Conservation (phyloP, 441 rosid genomes). For the Dalechampia spathulata region DNA sequence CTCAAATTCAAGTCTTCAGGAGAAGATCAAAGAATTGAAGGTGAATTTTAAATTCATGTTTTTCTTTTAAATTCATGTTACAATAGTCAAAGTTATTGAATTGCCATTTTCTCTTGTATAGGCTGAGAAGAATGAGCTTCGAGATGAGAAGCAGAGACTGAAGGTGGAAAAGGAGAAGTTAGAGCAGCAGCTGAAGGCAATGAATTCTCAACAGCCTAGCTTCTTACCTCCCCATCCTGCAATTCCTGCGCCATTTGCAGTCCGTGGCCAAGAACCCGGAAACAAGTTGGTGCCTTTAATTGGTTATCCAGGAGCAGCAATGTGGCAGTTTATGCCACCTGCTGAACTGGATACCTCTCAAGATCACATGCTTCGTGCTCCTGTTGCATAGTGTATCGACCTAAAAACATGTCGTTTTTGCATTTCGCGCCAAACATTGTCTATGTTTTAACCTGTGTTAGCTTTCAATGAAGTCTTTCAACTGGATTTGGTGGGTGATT, state of each 20-base stretch:
- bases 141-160: slow-evolving; percentile 94
- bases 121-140: slow-evolving; percentile 94
- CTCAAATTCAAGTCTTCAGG: slow-evolving; percentile 80
- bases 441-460: slow-evolving; percentile 26
- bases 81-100: background rate
- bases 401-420: slow-evolving; percentile 25
- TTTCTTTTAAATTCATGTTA: background rate
- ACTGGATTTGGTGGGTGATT: slow-evolving; percentile 39
- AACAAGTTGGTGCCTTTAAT: slow-evolving; percentile 91
- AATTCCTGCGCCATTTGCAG: slow-evolving; percentile 70
- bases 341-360: slow-evolving; percentile 94
- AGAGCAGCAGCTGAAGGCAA: slow-evolving; percentile 69
- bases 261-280: slow-evolving; percentile 79
- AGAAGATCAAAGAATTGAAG: slow-evolving; percentile 89
- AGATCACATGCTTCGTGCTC: slow-evolving; percentile 97
- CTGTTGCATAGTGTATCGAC: slow-evolving; percentile 64
- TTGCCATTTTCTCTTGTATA: slow-evolving; percentile 20
- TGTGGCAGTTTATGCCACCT: slow-evolving; percentile 99
- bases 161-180: slow-evolving; percentile 91
- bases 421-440: slow-evolving; percentile 29
- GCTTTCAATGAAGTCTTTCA: slow-evolving; percentile 28
- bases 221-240: slow-evolving; percentile 74
- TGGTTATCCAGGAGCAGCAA: slow-evolving; percentile 92
- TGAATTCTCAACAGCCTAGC: slow-evolving; percentile 63
- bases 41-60: slow-evolving; percentile 22